These are phyloP conservation scores for Metschnikowia reukaufii DNA, from an alignment of 805 yeast species.

Conservation along the genomic window DNA sequence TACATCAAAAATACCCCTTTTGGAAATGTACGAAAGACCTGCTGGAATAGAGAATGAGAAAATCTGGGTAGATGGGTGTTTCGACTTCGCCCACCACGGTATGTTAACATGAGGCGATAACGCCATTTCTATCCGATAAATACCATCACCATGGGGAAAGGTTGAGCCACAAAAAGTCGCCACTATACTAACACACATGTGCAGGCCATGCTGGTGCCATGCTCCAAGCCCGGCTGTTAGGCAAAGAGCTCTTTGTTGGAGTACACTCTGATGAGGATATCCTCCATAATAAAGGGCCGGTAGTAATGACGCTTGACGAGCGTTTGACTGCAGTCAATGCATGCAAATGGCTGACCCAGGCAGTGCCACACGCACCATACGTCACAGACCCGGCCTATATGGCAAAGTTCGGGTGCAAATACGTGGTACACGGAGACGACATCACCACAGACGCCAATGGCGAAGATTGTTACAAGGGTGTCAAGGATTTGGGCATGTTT, in stretches of 20 bases:
- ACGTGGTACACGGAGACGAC: constrained; percentile 98
- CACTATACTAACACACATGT: constrained; percentile 25
- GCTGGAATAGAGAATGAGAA: constrained; percentile 46
- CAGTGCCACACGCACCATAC: constrained; percentile 82
- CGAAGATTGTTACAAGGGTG: constrained; percentile 82
- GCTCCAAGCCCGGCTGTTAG: constrained; percentile 85
- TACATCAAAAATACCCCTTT: too few relatives aligned
- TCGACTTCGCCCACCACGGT: constrained; percentile 97
- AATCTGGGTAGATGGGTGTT: constrained; percentile 97
- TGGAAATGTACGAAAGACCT: constrained; percentile 39
- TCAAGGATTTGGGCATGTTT: constrained; percentile 83
- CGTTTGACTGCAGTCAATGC: constrained; percentile 83
- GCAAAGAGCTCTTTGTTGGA: constrained; percentile 76
- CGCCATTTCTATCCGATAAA: too few relatives aligned
- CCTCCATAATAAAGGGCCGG: constrained; percentile 80
- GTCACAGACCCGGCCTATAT: constrained; percentile 83
- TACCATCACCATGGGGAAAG: too few relatives aligned
- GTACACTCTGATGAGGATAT: constrained; percentile 93
- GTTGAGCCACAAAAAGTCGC: not conserved
- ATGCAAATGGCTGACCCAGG: constrained; percentile 81
- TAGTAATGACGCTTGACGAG: constrained; percentile 84
- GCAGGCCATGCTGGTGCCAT: constrained; percentile 89
- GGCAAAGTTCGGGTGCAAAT: constrained; percentile 73
- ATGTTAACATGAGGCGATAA: too few relatives aligned
- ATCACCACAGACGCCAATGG: constrained; percentile 96